phyloP scores from a whole-genome alignment of 495 filamentous ascomycete genomes.

The Penicillium maclennaniae region DNA sequence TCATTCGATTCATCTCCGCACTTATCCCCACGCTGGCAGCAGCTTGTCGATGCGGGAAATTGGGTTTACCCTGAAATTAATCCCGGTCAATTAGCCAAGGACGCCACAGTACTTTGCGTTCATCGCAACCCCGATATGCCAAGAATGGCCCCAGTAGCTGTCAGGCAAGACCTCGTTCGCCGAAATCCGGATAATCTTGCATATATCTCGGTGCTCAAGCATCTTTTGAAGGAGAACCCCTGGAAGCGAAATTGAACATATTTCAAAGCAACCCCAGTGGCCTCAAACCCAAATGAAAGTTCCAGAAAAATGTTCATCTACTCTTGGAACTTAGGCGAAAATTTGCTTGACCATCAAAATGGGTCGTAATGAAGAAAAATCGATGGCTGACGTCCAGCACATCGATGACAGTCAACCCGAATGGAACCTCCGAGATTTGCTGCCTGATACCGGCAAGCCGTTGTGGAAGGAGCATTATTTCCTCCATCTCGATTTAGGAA shows the following conservation, averaged over 20 bases:
- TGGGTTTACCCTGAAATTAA: not conserved
- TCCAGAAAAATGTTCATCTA: not conserved
- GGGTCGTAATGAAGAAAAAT: not conserved
- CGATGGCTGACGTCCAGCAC: not conserved
- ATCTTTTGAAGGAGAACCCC: not conserved
- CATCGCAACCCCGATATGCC: not conserved
- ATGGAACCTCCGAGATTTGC: conserved; percentile 5
- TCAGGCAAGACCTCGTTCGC: not conserved
- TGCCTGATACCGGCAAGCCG: conserved; percentile 7
- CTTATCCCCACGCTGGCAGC: not conserved
- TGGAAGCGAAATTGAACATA: not conserved
- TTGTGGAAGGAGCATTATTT: conserved; percentile 13
- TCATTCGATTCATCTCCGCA: not conserved
- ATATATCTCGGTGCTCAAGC: not conserved
- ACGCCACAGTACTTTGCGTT: not conserved
- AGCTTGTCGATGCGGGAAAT: not conserved
- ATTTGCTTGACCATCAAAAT: not conserved
- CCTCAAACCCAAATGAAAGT: not conserved
- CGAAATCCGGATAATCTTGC: not conserved
- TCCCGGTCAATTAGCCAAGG: not conserved
- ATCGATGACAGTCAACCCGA: not conserved
- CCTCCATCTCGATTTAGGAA: conserved; percentile 10
- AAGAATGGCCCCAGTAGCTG: not conserved
- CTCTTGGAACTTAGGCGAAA: not conserved
- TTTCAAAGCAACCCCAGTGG: not conserved